These are phyloP conservation scores for Lycium barbarum DNA, from an alignment of 257 asterid genomes.

Conservation along the genomic window DNA sequence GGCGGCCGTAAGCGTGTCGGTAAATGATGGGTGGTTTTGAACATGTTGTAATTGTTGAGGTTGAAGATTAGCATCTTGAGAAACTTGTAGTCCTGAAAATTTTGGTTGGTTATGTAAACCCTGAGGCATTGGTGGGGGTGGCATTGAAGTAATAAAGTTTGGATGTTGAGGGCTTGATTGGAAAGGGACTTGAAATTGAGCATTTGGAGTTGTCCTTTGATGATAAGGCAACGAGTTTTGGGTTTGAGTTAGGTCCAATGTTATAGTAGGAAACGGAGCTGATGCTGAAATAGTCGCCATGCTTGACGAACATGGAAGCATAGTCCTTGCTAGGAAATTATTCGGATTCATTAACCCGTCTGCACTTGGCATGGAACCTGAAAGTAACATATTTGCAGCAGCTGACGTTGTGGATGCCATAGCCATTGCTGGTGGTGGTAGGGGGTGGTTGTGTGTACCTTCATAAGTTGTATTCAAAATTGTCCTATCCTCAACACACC, in stretches of 20 bases:
- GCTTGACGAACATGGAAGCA: constrained; percentile 62
- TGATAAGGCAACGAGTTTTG: constrained; percentile 34
- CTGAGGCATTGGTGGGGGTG: constrained; percentile 41
- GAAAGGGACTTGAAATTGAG: constrained; percentile 50
- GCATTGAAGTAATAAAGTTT: constrained; percentile 32
- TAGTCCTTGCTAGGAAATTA: constrained; percentile 55
- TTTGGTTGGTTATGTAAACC: constrained; percentile 62
- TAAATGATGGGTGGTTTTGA: constrained; percentile 35
- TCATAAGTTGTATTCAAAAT: constrained; percentile 75
- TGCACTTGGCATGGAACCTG: constrained; percentile 71
- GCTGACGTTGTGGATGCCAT: constrained; percentile 87
- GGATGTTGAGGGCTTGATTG: constrained; percentile 42
- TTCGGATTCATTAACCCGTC: constrained; percentile 66
- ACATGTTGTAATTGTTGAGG: constrained; percentile 27
- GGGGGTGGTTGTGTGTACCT: constrained; percentile 78
- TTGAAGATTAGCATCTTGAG: constrained; percentile 31
- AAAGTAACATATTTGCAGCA: constrained; percentile 79
- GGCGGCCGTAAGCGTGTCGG: constrained; percentile 63
- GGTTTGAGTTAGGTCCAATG: constrained; percentile 72
- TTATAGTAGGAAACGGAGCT: constrained; percentile 77
- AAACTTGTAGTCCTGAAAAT: constrained; percentile 73
- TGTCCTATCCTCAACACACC: constrained; percentile 68
- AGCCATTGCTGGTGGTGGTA: constrained; percentile 85
- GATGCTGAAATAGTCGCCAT: constrained; percentile 81
- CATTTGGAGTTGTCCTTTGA: constrained; percentile 41